Conservation (phyloP, 2,329 filamentous ascomycete species). For the Fusarium concolor region DNA sequence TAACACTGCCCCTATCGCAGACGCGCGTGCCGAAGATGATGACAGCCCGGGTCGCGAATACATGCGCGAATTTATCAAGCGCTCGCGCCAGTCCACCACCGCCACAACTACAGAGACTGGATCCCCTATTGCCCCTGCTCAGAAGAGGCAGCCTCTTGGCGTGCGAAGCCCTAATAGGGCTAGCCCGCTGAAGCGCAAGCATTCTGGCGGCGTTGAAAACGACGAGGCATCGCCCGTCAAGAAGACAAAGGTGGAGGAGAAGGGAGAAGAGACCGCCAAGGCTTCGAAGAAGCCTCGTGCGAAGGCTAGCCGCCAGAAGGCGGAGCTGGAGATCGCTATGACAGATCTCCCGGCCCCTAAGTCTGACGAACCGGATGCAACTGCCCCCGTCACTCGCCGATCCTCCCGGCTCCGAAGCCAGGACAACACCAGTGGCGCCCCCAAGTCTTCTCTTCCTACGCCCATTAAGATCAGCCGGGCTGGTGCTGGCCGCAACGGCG, state of each 20-base stretch:
- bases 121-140: conserved; percentile 46
- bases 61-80: conserved; percentile 52
- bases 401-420: conserved; percentile 51
- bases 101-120: conserved; percentile 45
- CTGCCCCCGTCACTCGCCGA: conserved; percentile 43
- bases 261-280: not conserved
- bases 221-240: conserved; percentile 40
- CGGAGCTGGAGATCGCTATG: conserved; percentile 27
- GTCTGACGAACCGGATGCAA: conserved; percentile 25
- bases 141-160: conserved; percentile 49
- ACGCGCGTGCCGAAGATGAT: conserved; percentile 32
- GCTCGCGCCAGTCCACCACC: conserved; percentile 44
- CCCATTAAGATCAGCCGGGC: conserved; percentile 49
- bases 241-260: conserved; percentile 19
- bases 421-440: conserved; percentile 12
- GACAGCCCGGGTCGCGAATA: conserved; percentile 53
- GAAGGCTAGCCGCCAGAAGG: conserved; percentile 32
- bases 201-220: conserved; percentile 24
- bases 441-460: conserved; percentile 52
- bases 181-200: conserved; percentile 50
- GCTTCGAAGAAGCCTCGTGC: conserved; percentile 37
- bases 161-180: conserved; percentile 53
- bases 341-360: conserved; percentile 16
- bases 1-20: conserved; percentile 8
- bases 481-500: conserved; percentile 41